These are phyloP conservation scores for Lolium rigidum DNA, from an alignment of 176 grass and related monocot species.

Conservation along the genomic window DNA sequence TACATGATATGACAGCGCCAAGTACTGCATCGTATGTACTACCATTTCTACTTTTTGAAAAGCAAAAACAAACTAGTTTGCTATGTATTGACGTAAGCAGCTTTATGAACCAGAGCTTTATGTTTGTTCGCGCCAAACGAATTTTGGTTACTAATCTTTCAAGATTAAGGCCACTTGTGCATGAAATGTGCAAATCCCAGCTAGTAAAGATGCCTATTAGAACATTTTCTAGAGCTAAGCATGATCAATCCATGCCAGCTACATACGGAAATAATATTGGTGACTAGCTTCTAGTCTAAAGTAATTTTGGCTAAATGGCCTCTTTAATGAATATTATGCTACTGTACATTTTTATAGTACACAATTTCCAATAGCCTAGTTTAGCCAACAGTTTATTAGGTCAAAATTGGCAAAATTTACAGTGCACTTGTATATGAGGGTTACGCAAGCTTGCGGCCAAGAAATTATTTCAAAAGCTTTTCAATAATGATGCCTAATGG, in stretches of 20 bases:
- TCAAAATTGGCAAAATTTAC: neutral
- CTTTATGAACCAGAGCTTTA: neutral
- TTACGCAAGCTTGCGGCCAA: neutral
- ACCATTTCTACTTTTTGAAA: neutral
- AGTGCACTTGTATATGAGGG: neutral
- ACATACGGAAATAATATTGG: neutral
- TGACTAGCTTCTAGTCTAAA: neutral
- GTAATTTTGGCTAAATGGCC: neutral
- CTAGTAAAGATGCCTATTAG: neutral
- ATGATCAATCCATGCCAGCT: neutral
- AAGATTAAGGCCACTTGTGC: neutral
- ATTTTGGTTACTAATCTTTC: neutral
- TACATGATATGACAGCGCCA: slow-evolving; percentile 26
- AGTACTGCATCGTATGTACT: slow-evolving; percentile 38
- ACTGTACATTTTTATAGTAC: neutral
- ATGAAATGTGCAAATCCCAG: slow-evolving; percentile 34
- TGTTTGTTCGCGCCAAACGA: neutral
- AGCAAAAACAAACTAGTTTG: neutral
- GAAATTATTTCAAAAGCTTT: neutral
- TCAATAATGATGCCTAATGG: neutral
- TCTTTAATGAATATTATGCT: neutral
- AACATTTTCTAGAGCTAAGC: neutral
- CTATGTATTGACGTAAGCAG: neutral
- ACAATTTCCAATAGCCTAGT: neutral
- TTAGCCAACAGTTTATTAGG: neutral